Conservation (phyloP, 129 eudicot genomes). For the Pseudognaphalium luteoalbum region DNA sequence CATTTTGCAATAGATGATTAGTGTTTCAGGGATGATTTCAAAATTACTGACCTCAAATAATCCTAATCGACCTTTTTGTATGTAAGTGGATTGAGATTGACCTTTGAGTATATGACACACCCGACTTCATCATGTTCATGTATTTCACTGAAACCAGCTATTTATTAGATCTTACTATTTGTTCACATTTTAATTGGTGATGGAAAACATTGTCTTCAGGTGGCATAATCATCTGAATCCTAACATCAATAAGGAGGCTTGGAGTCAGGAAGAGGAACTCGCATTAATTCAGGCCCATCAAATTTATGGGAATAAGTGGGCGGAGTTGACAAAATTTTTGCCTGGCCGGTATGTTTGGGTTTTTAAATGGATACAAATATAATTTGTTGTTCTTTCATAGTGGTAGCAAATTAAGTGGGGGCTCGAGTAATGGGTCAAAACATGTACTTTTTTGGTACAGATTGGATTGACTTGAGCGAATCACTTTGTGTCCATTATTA, state of each 20-base stretch:
- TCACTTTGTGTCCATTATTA: background rate
- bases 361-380: background rate
- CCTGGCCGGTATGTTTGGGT: slow-evolving; percentile 70
- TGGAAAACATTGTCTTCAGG: slow-evolving; percentile 33
- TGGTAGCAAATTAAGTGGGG: background rate
- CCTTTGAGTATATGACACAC: background rate
- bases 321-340: slow-evolving; percentile 82
- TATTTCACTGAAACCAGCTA: background rate
- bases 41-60: too few relatives aligned
- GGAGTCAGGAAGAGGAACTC: slow-evolving; percentile 95
- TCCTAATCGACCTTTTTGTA: background rate
- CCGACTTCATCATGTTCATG: background rate
- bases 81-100: background rate
- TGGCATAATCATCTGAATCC: slow-evolving; percentile 99
- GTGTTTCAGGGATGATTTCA: background rate
- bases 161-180: background rate
- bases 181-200: background rate
- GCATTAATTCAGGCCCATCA: slow-evolving; percentile 82
- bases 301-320: slow-evolving; percentile 93
- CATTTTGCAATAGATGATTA: too few relatives aligned
- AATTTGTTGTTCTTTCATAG: background rate
- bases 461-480: background rate
- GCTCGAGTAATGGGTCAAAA: background rate
- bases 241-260: slow-evolving; percentile 82
- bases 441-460: background rate